Evolutionary conservation across 2,329 filamentous ascomycete species (phyloP), one percentile per base, ranked within the genome.

Genomic region (Plectosphaerella sp.): DNA sequence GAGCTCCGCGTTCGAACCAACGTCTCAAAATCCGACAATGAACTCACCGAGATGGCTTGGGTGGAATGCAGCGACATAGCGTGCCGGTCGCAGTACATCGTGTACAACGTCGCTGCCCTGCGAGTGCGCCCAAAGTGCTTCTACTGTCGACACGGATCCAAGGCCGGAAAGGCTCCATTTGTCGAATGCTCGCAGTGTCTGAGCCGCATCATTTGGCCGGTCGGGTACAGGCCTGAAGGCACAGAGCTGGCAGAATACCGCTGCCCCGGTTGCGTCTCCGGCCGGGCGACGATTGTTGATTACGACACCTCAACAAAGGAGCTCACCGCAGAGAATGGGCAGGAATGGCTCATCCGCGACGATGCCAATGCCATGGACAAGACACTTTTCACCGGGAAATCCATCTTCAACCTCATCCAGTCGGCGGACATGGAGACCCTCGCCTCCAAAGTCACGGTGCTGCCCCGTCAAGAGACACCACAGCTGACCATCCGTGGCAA

Each of bases 31-130:
- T 58, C 63, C 0, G 64, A 72, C 51, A 59, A 57, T 37, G 60
- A 66, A 41, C 49, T 53, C 9, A 72, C 70, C 0, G 56, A 59
- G 4, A 67, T 63, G 0, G 64, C 66, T 15, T 80, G 77, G 77
- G 73, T 77, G 1, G 76, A 79, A 59, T 80, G 77, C 57, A 62
- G 55, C 37, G 62, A 67, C n/a, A 52, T 47, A 1, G 59, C 60
- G 9, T 80, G 77, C 59, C 68, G 75, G 11, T 73, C 69, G 2
- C 75, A 78, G 59, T 80, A 79, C 56, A 70, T 79, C 25, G 72
- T 79, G 5, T 79, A 80, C 58, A 68, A 73, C 42, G 58, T 67
- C 3, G 61, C 67, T 3, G 56, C 58, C 1, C 64, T 79, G n/a
- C 67, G 64, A 0, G 71, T 76, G 2, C 71, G 70, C 1, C 58